A percentile compares a stretch with the other conserved stretches of the same genome.
Evolutionary conservation across 805 yeast genomes (phyloP).

Genomic region (Brettanomyces anomalus): DNA sequence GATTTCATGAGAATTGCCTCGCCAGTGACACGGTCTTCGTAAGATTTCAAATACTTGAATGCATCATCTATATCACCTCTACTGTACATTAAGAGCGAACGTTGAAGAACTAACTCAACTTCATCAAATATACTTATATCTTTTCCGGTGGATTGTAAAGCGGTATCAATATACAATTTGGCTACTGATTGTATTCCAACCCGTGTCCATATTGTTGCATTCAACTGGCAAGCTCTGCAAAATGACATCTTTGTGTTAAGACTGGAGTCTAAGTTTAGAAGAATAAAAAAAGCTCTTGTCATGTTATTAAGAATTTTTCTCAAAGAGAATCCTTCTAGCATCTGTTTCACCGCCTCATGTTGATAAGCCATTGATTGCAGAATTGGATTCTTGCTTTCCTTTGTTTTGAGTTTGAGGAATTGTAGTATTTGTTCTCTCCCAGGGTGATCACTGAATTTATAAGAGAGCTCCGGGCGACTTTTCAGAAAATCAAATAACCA

Average conservation of each 20-base stretch:
- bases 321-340: constrained; percentile 43
- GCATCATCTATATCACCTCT: constrained; percentile 34
- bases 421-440: constrained; percentile 60
- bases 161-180: constrained; percentile 38
- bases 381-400: constrained; percentile 34
- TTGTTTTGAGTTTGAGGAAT: constrained; percentile 48
- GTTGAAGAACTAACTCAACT: constrained; percentile 30
- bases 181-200: constrained; percentile 41
- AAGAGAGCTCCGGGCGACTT: constrained; percentile 47
- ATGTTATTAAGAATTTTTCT: constrained; percentile 43
- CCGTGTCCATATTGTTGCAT: constrained; percentile 41
- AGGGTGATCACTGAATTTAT: constrained; percentile 27
- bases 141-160: constrained; percentile 30
- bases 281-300: constrained; percentile 45
- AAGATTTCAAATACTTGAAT: constrained; percentile 26
- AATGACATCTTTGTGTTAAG: constrained; percentile 27
- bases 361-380: constrained; percentile 56
- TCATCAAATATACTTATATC: constrained; percentile 29
- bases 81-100: constrained; percentile 27
- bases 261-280: constrained; percentile 38
- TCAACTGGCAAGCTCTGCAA: constrained; percentile 32
- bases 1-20: constrained; percentile 34
- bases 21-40: constrained; percentile 16
- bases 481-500: constrained; percentile 69
- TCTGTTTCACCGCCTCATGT: constrained; percentile 48